A percentile compares a stretch with the other conserved stretches of the same genome.
phyloP scores from a whole-genome alignment of 768 basidiomycete genomes.

The Auriscalpium vulgare region DNA sequence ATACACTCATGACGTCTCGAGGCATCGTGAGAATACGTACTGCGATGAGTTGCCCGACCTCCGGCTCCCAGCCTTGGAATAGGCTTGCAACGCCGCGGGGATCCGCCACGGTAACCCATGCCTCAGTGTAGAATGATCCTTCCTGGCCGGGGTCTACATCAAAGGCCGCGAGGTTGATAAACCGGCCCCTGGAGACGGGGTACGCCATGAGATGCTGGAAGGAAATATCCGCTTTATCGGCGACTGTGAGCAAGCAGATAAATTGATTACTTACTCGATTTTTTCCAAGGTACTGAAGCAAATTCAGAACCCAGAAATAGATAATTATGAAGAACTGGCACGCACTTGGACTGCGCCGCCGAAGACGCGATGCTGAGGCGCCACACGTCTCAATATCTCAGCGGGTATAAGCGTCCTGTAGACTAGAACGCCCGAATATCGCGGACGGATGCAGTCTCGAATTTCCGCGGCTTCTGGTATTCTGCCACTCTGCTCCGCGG shows the following conservation, averaged over 20 bases:
- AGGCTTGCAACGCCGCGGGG: not conserved
- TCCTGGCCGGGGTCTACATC: conserved; percentile 4
- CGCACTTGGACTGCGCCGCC: conserved; percentile 42
- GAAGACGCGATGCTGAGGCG: conserved; percentile 42
- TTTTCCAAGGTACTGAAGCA: conserved; percentile 45
- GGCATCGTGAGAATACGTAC: conserved; percentile 25
- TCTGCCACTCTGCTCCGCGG: conserved; percentile 29
- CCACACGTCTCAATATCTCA: conserved; percentile 33
- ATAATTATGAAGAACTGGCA: not conserved
- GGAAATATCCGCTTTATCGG: not conserved
- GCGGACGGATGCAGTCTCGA: conserved; percentile 35
- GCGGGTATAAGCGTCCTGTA: conserved; percentile 55
- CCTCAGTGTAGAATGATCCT: not conserved
- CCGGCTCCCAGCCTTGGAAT: conserved; percentile 6
- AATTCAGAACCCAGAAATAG: not conserved
- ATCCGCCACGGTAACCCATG: conserved; percentile 4
- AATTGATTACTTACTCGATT: conserved; percentile 29
- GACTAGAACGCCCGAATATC: conserved; percentile 51
- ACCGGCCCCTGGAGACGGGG: conserved; percentile 47
- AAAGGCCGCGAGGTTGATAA: conserved; percentile 36
- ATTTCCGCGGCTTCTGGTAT: conserved; percentile 32
- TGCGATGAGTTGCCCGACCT: conserved; percentile 34
- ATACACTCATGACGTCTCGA: not conserved
- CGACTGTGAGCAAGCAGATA: conserved; percentile 11
- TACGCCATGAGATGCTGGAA: conserved; percentile 54